phyloP scores from a whole-genome alignment of 164 flowering plant genomes.

The Vitis amurensis region DNA sequence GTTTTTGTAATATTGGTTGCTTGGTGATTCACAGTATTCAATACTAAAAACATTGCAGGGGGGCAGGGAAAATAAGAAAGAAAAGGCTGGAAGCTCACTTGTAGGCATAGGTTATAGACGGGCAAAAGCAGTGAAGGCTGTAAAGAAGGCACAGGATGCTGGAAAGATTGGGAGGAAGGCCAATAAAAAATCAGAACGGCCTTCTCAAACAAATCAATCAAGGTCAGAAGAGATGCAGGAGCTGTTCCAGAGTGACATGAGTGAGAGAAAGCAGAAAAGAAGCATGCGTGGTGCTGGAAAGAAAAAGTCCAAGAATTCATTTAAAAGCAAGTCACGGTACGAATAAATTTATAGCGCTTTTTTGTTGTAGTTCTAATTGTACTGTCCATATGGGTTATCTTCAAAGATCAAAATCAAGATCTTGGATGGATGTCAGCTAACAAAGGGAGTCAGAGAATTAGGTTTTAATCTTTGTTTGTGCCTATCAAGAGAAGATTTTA shows the following conservation, averaged over 20 bases:
- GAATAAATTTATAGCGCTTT: slow-evolving; percentile 5
- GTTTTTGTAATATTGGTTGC: neutral
- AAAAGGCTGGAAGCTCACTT: slow-evolving; percentile 57
- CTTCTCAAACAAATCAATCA: slow-evolving; percentile 44
- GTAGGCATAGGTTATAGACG: slow-evolving; percentile 75
- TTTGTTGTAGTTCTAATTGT: neutral
- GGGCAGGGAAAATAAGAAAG: slow-evolving; percentile 43
- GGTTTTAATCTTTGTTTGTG: neutral
- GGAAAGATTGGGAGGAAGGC: slow-evolving; percentile 51
- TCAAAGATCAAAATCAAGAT: neutral
- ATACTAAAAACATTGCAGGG: slow-evolving; percentile 30
- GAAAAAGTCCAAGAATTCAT: slow-evolving; percentile 65
- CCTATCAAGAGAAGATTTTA: neutral
- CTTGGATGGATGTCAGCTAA: neutral
- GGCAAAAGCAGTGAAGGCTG: slow-evolving; percentile 83
- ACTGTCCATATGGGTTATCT: neutral
- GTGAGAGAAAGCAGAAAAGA: slow-evolving; percentile 56
- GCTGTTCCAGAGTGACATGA: slow-evolving; percentile 81
- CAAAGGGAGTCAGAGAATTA: neutral
- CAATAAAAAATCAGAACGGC: slow-evolving; percentile 36
- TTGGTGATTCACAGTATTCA: neutral
- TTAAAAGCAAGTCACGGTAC: slow-evolving; percentile 96
- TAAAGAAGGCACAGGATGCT: slow-evolving; percentile 58
- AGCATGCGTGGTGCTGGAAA: slow-evolving; percentile 27
- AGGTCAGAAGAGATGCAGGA: slow-evolving; percentile 78